Evolutionary conservation across 2,329 filamentous ascomycete species (phyloP), one percentile per base, ranked within the genome.

Genomic region (Monascus ruber): DNA sequence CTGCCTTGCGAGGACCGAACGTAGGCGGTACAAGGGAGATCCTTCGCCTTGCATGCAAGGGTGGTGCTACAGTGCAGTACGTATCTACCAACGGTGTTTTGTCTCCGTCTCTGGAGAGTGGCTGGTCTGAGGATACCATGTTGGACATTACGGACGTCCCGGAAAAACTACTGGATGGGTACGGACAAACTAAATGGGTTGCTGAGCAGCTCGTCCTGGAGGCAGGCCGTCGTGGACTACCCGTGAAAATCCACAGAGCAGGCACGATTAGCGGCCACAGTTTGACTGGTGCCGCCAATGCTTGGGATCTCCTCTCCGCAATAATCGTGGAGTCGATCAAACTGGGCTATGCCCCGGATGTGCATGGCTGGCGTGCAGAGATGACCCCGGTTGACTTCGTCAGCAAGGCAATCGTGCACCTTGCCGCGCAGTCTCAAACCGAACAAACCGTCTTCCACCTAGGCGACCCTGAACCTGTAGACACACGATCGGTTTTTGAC

Each of bases 371-470:
- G 84, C 76, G 79, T 36, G 75, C 82, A 1, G 84, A 89, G 63
- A 88, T 88, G 83, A 87, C 84, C 0, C 83, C 84, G 0, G 84
- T 86, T 9, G 83, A 89, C 59, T 87, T 85, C 51, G 82, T 87
- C 42, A 83, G 79, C 62, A 78, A 77, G 46, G 77, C 82, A 4
- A 84, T 89, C 47, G 66, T 83, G 24, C 76, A 81, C 11, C 71
- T 88, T 17, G 73, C 79, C 32, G 77, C 81, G 47, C 72, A 85
- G 42, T 72, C 65, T 0, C 69, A 79, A 29, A 68, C 71, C 1
- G 69, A 77, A 6, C 80, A 84, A 51, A 70, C 71, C 0, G 63
- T 87, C 5, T 85, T 84, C 61, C 84, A 88, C 49, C 67, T 88
- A 0, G 83, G 83, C 5, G 82, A 88, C 47, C 76, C 84, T 3